Percentiles rank a stretch among this genome's conserved stretches.
Evolutionary conservation across 176 grass and related monocot genomes (phyloP).

Genomic region (Ampelocalamus luodianensis): DNA sequence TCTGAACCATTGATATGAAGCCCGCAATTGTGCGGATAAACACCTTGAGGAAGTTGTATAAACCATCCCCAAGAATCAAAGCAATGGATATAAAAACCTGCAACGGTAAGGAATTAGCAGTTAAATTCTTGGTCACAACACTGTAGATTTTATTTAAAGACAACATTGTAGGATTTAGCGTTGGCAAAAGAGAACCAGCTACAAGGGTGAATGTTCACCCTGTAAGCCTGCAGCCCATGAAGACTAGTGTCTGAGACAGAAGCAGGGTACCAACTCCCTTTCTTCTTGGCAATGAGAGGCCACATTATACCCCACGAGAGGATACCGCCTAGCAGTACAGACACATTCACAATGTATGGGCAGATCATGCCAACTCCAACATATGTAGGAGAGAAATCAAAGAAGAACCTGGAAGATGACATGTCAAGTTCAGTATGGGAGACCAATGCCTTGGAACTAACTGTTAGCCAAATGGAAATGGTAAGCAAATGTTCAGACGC

Average conservation of each 20-base stretch:
- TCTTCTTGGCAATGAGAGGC: constrained; percentile 67
- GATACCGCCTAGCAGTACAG: constrained; percentile 64
- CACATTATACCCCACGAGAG: constrained; percentile 78
- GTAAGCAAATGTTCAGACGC: constrained; percentile 7
- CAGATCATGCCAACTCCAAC: constrained; percentile 82
- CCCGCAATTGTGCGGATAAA: constrained; percentile 44
- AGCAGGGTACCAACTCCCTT: constrained; percentile 59
- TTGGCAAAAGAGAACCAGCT: not conserved
- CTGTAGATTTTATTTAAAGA: not conserved
- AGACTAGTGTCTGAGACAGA: constrained; percentile 42
- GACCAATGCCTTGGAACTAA: constrained; percentile 15
- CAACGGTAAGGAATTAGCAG: not conserved
- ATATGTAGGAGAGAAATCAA: constrained; percentile 74
- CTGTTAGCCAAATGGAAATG: constrained; percentile 14
- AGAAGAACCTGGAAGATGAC: constrained; percentile 59
- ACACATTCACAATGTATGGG: constrained; percentile 69
- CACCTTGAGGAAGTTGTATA: constrained; percentile 82
- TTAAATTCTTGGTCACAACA: constrained; percentile 20
- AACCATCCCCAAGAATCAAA: constrained; percentile 81
- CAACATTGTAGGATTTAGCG: constrained; percentile 8
- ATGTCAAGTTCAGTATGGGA: constrained; percentile 31
- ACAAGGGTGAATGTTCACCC: constrained; percentile 44
- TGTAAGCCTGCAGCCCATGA: constrained; percentile 70
- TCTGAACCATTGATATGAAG: constrained; percentile 50
- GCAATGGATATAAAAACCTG: constrained; percentile 89